phyloP scores from a whole-genome alignment of 2,329 filamentous ascomycete species.

The Paecilomyces sp. region DNA sequence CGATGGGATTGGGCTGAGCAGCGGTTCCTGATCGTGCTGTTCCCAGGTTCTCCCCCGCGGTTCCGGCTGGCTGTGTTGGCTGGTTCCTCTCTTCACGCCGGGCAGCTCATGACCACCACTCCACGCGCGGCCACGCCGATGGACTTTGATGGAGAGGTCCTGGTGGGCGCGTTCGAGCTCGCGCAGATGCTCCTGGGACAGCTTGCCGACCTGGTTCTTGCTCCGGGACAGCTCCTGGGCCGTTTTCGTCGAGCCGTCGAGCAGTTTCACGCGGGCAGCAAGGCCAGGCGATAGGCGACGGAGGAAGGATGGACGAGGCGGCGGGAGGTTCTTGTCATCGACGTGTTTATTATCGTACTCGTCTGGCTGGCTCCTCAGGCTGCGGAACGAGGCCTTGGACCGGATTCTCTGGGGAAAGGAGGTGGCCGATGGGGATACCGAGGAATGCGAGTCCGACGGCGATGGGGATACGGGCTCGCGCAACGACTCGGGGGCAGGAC shows the following conservation, averaged over 20 bases:
- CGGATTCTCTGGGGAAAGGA: slow-evolving; percentile 23
- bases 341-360: slow-evolving; percentile 7
- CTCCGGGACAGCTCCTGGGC: slow-evolving; percentile 13
- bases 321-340: slow-evolving; percentile 19
- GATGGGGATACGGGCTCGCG: slow-evolving; percentile 12
- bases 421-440: slow-evolving; percentile 11
- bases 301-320: slow-evolving; percentile 25
- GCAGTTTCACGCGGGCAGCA: slow-evolving; percentile 34
- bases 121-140: slow-evolving; percentile 32
- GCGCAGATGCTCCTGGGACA: slow-evolving; percentile 33
- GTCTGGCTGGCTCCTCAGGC: slow-evolving; percentile 25
- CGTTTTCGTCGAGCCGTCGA: slow-evolving; percentile 29
- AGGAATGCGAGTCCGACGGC: slow-evolving; percentile 15
- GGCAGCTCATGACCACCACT: slow-evolving; percentile 8
- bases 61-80: slow-evolving; percentile 12
- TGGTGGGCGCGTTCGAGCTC: slow-evolving; percentile 33
- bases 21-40: slow-evolving; percentile 5
- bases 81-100: slow-evolving; percentile 8
- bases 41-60: slow-evolving; percentile 4
- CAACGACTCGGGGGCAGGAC: slow-evolving; percentile 9
- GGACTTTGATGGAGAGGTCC: slow-evolving; percentile 30
- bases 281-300: slow-evolving; percentile 36
- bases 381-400: slow-evolving; percentile 27
- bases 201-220: slow-evolving; percentile 27
- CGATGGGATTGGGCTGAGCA: background rate